Evolutionary conservation across 768 basidiomycete genomes (phyloP), one percentile per base, ranked within the genome.

Genomic region (Russula griseocarnosa): DNA sequence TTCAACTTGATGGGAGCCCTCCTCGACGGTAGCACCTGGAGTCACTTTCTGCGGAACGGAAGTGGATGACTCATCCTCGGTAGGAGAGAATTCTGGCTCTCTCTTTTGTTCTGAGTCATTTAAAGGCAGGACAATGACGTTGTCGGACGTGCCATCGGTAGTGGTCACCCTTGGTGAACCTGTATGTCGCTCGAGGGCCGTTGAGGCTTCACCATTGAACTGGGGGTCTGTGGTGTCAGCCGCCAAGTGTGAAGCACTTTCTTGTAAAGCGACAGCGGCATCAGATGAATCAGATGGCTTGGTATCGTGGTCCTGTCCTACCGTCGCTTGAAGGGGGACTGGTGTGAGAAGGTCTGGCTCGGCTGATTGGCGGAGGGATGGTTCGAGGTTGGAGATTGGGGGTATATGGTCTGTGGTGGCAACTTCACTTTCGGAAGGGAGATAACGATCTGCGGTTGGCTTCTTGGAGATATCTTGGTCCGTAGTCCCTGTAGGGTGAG

Each of bases 331-430:
- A 26, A 36, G 53, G 36, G 49, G 36, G 8, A 47, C 7, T 50
- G 64, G 59, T 7, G 55, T 57, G 30, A 65, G 55, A n/a, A 54
- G 53, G 10, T 52, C 59, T 1, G 55, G 55, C 22, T 65, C 64
- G 13, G 47, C 75, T 47, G 74, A 69, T 26, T 75, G 76, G 52
- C 76, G 77, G 49, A 73, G 69, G 62, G 76, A 69, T 34, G 82
- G 76, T 49, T 69, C 61, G 22, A 79, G 61, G 18, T 75, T 74
- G 40, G 89, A 70, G 36, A 87, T 74, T 49, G 87, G 85, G n/a
- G 86, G 79, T 13, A 87, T 87, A 47, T 87, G 87, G 32, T 86
- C 84, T 60, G 88, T 86, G 58, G 87, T 86, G 59, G 87, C 86
- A 71, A 84, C 87, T 49, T 86, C 83, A 36, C 81, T 86, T 68